Evolutionary conservation across 805 yeast genomes (phyloP).

Genomic region (Sugiyamaella valdiviana): DNA sequence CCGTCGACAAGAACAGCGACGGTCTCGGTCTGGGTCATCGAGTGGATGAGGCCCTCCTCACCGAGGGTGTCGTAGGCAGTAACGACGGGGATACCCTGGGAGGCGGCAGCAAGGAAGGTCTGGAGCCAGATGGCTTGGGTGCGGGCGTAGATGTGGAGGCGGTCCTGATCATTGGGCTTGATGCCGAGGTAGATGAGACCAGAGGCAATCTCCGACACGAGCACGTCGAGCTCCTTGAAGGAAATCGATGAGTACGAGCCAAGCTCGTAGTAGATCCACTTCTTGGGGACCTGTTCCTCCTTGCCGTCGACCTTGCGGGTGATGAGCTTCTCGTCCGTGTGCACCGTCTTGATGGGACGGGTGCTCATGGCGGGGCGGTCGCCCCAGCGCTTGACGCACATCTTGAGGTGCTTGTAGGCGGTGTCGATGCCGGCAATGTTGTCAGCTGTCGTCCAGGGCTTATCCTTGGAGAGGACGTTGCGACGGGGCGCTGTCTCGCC

Average conservation of each 20-base stretch:
- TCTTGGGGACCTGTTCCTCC: slow-evolving; percentile 64
- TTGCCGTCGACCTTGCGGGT: slow-evolving; percentile 75
- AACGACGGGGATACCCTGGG: slow-evolving; percentile 79
- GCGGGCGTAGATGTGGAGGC: slow-evolving; percentile 77
- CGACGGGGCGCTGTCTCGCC: slow-evolving; percentile 35
- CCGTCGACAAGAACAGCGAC: slow-evolving; percentile 81
- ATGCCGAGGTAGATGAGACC: slow-evolving; percentile 76
- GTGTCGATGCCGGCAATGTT: slow-evolving; percentile 56
- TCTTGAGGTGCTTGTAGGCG: slow-evolving; percentile 61
- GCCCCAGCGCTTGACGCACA: slow-evolving; percentile 54
- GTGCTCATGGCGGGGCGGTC: slow-evolving; percentile 59
- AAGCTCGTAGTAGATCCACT: slow-evolving; percentile 81
- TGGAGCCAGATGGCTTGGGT: slow-evolving; percentile 92
- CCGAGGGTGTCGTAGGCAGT: slow-evolving; percentile 97
- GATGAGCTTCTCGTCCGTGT: slow-evolving; percentile 67
- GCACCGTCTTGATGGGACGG: slow-evolving; percentile 69
- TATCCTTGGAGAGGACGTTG: slow-evolving; percentile 28
- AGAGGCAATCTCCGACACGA: slow-evolving; percentile 53
- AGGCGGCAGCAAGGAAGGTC: slow-evolving; percentile 67
- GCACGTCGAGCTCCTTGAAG: slow-evolving; percentile 48
- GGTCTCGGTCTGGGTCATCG: slow-evolving; percentile 76
- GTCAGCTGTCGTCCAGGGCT: slow-evolving; percentile 51
- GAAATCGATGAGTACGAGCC: slow-evolving; percentile 63
- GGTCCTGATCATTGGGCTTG: slow-evolving; percentile 50
- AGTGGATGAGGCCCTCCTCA: slow-evolving; percentile 72